phyloP scores from a whole-genome alignment of 345 rosid genomes.

The Mercurialis annua region DNA sequence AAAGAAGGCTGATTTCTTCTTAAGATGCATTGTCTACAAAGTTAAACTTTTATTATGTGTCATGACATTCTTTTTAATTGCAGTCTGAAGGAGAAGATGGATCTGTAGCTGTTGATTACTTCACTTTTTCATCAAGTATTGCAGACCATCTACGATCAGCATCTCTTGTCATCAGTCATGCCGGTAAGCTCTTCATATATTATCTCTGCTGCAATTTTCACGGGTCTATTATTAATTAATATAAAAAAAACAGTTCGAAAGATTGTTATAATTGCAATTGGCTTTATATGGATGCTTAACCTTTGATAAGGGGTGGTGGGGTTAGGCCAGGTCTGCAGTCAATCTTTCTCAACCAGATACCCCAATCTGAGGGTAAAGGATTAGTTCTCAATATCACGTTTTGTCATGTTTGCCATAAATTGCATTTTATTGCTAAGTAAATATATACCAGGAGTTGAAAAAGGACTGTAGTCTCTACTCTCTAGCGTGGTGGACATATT shows the following conservation, averaged over 20 bases:
- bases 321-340: not conserved
- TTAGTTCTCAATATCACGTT: not conserved
- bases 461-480: not conserved
- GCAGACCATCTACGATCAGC: slow-evolving; percentile 75
- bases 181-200: slow-evolving; percentile 38
- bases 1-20: not conserved
- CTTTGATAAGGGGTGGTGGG: not conserved
- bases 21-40: not conserved
- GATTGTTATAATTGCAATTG: not conserved
- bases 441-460: not conserved
- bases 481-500: not conserved
- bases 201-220: not conserved
- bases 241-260: not conserved
- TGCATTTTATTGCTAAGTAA: not conserved
- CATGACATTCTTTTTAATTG: not conserved
- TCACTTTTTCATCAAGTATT: slow-evolving; percentile 85
- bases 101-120: slow-evolving; percentile 69
- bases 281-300: not conserved
- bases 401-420: not conserved
- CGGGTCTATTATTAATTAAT: not conserved
- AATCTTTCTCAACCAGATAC: not conserved
- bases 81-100: slow-evolving; percentile 52
- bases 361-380: not conserved
- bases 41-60: not conserved
- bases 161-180: slow-evolving; percentile 91